Conservation (phyloP, 352 stramenopile species). For the Thraustochytrium striatum region DNA sequence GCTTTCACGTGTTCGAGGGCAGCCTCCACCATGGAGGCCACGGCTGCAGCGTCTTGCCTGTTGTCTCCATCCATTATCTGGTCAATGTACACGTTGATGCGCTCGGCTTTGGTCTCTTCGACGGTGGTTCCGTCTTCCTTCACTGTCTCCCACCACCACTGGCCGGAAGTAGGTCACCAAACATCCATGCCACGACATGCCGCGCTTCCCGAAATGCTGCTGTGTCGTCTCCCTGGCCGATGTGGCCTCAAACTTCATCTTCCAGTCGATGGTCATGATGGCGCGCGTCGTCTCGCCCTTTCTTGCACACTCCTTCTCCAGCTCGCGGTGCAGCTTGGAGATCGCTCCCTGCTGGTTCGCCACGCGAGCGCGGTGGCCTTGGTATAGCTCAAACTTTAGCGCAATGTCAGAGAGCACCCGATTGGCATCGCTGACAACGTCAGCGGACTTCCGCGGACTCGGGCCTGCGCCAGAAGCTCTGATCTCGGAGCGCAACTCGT, state of each 20-base stretch:
- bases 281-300: not conserved
- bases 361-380: not conserved
- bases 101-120: not conserved
- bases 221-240: not conserved
- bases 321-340: not conserved
- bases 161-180: not conserved
- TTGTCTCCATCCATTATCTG: not conserved
- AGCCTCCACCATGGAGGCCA: not conserved
- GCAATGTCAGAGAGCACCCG: not conserved
- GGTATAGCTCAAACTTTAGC: not conserved
- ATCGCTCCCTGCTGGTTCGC: not conserved
- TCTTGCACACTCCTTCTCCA: not conserved
- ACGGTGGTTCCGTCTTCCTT: not conserved
- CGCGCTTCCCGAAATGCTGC: not conserved
- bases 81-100: not conserved
- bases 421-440: not conserved
- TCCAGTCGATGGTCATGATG: not conserved
- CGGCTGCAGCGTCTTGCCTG: not conserved
- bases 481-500: not conserved
- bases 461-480: not conserved
- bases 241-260: not conserved
- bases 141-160: not conserved
- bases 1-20: not conserved
- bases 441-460: not conserved
- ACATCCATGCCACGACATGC: not conserved